Evolutionary conservation across 169 alveolate genomes (phyloP).

Genomic region (Toxoplasma gondii): DNA sequence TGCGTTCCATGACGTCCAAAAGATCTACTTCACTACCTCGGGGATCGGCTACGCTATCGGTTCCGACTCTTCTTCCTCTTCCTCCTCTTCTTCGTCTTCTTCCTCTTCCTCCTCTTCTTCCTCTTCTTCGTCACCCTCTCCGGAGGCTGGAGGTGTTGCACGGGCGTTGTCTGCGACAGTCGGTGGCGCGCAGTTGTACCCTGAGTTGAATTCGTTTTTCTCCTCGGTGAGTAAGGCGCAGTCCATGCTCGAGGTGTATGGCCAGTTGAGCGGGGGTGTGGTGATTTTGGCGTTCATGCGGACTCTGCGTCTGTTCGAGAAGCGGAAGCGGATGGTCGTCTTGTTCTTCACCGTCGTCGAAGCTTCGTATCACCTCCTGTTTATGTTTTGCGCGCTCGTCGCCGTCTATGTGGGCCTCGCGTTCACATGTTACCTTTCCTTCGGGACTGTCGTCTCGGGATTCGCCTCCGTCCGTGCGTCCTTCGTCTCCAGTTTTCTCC

Average conservation of each 20-base stretch:
- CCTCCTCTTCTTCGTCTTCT: background rate
- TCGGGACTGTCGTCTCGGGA: constrained; percentile 33
- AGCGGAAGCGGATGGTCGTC: constrained; percentile 42
- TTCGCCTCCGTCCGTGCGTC: constrained; percentile 43
- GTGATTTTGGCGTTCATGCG: constrained; percentile 43
- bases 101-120: background rate
- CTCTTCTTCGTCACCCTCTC: background rate
- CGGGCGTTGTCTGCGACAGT: background rate
- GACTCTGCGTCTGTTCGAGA: constrained; percentile 42
- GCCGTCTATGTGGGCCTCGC: constrained; percentile 41
- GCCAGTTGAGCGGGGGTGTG: constrained; percentile 41
- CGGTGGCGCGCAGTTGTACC: background rate
- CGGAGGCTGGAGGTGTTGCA: background rate
- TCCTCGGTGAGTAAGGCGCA: background rate
- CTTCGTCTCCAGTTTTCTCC: constrained; percentile 35
- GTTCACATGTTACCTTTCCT: constrained; percentile 44
- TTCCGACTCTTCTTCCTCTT: background rate
- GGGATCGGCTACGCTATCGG: background rate
- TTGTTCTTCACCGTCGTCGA: constrained; percentile 50
- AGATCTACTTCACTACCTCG: background rate
- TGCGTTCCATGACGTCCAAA: background rate
- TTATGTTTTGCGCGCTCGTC: background rate
- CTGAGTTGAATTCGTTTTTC: background rate
- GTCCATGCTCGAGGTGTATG: constrained; percentile 28
- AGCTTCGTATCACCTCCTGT: constrained; percentile 47